These are phyloP conservation scores for Polyrhizophydium stewartii DNA, from an alignment of 371 early-diverging fungal genomes.

Conservation along the genomic window DNA sequence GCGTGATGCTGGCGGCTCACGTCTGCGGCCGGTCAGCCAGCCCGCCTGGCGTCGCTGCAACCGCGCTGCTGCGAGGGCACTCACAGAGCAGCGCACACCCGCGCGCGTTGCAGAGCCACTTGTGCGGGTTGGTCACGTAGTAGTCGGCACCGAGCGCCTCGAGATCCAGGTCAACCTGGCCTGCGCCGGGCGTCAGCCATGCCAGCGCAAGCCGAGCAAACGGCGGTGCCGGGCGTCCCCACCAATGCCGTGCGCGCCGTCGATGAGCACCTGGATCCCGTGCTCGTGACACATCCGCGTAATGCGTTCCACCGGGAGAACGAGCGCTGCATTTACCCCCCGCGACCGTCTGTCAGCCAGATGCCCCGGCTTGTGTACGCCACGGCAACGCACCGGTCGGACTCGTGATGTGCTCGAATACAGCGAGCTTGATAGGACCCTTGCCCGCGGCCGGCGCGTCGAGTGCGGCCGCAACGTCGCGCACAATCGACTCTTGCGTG, in stretches of 20 bases:
- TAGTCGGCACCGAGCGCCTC: conserved; percentile 56
- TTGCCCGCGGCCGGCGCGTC: neutral
- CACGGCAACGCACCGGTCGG: conserved; percentile 10
- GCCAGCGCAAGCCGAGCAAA: no score
- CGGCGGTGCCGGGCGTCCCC: neutral
- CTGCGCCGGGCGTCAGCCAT: no score
- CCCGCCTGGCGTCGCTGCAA: no score
- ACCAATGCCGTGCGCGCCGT: conserved; percentile 71
- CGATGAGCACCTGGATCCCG: conserved; percentile 57
- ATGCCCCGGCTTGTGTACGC: no score
- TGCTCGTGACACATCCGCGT: conserved; percentile 41
- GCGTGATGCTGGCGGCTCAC: conserved; percentile 25
- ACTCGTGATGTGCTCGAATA: conserved; percentile 27
- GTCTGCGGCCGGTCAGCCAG: conserved; percentile 3
- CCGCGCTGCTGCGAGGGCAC: neutral
- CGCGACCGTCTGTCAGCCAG: no score
- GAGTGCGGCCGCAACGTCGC: no score
- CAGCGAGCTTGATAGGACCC: conserved; percentile 8
- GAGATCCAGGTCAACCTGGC: conserved; percentile 58
- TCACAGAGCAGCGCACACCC: conserved; percentile 57
- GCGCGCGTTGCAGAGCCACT: conserved; percentile 67
- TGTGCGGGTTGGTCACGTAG: conserved; percentile 67
- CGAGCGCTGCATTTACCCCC: conserved; percentile 25
- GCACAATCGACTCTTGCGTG: conserved; percentile 1
- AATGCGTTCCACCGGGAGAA: conserved; percentile 58